Percentiles rank a stretch among this genome's conserved stretches.
Evolutionary conservation across 1,139 yeast genomes (phyloP).

Genomic region (Geotrichum australiense): DNA sequence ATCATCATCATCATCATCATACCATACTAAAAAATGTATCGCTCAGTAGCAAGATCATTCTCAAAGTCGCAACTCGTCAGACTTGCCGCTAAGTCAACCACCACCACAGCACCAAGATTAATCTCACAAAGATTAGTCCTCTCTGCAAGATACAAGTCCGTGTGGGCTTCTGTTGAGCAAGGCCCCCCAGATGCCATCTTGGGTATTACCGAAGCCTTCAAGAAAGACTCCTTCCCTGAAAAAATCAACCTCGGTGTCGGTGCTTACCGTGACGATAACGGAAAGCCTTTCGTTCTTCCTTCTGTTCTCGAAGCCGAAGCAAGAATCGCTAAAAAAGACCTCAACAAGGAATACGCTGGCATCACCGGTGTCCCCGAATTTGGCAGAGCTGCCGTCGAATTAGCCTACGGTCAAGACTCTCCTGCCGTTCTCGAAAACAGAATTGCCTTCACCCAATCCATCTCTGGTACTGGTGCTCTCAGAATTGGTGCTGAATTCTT

Average conservation of each 20-base stretch:
- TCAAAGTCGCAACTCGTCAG: constrained; percentile 11
- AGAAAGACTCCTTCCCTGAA: constrained; percentile 37
- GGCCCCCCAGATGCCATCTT: constrained; percentile 65
- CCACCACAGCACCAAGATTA: not conserved
- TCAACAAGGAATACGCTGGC: constrained; percentile 85
- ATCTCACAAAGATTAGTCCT: constrained; percentile 7
- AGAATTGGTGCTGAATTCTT: constrained; percentile 61
- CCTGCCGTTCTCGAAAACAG: constrained; percentile 39
- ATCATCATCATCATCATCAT: too few species aligned
- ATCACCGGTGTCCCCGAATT: constrained; percentile 78
- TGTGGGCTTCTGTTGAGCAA: constrained; percentile 41
- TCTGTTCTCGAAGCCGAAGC: constrained; percentile 60
- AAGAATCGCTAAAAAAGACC: constrained; percentile 36
- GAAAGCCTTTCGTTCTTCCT: constrained; percentile 92
- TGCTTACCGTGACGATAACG: constrained; percentile 88
- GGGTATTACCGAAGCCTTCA: constrained; percentile 56
- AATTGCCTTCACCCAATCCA: constrained; percentile 57
- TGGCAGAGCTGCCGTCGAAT: constrained; percentile 68
- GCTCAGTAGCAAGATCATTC: constrained; percentile 17
- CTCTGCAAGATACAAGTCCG: constrained; percentile 21
- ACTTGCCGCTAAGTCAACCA: constrained; percentile 9
- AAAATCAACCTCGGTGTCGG: constrained; percentile 94
- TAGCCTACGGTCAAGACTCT: constrained; percentile 40
- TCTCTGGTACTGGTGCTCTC: constrained; percentile 70
- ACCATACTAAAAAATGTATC: constrained; percentile 16